A percentile compares a stretch with the other conserved stretches of the same genome.
phyloP scores from a whole-genome alignment of 2,329 filamentous ascomycete genomes.

The Neurospora sp. region DNA sequence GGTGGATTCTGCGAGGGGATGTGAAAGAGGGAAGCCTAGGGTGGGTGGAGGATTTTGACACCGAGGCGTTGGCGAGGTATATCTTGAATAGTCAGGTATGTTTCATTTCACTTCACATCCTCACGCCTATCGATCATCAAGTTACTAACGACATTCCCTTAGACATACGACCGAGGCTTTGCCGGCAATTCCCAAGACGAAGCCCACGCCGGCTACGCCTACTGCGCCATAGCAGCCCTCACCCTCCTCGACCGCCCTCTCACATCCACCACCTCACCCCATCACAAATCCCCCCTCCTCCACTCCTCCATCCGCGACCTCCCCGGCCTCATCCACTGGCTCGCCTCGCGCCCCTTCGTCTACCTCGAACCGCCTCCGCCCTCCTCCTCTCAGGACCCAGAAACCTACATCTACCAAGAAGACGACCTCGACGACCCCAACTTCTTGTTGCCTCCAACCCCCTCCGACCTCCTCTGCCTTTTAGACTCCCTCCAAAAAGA shows the following conservation, averaged over 20 bases:
- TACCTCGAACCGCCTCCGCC: constrained; percentile 34
- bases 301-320: constrained; percentile 31
- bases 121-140: background rate
- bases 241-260: constrained; percentile 59
- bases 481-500: no score
- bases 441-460: constrained; percentile 20
- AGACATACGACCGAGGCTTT: constrained; percentile 80
- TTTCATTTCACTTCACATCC: background rate
- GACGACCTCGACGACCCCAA: constrained; percentile 26
- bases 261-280: constrained; percentile 17
- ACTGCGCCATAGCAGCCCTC: constrained; percentile 73
- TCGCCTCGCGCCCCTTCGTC: constrained; percentile 47
- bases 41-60: constrained; percentile 62
- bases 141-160: constrained; percentile 7
- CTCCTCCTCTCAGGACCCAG: constrained; percentile 19
- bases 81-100: constrained; percentile 52
- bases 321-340: constrained; percentile 36
- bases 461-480: constrained; percentile 23
- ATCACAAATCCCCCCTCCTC: constrained; percentile 21
- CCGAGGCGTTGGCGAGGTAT: constrained; percentile 58
- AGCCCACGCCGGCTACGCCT: constrained; percentile 84
- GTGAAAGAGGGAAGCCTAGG: constrained; percentile 38
- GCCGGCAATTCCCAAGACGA: constrained; percentile 70
- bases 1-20: constrained; percentile 69
- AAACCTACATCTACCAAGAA: constrained; percentile 35